Evolutionary conservation across 768 basidiomycete genomes (phyloP), one percentile per base, ranked within the genome.

Genomic region (Russula earlei): DNA sequence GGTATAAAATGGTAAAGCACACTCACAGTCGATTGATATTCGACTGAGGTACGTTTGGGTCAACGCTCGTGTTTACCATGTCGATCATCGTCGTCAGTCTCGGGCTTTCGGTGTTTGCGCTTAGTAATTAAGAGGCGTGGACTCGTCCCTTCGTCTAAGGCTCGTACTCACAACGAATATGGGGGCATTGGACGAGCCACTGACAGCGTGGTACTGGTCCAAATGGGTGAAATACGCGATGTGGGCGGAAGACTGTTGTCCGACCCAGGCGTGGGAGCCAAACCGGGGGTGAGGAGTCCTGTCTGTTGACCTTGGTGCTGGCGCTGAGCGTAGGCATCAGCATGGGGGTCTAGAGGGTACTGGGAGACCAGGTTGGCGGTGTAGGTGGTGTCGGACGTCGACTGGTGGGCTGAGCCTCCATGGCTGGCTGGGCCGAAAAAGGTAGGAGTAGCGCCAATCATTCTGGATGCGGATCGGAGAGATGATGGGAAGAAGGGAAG

Each of bases 401-500:
- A 0, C 22, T n/a, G 4, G 38, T 29, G 11, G 52, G 52, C 36
- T 49, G 58, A 8, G 49, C 4, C 4, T 59, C 55, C n/a, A n/a
- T n/a, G n/a, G 3, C 54, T 44, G 4, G 61, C 64, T 19, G 52
- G 55, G 27, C 63, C 62, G 48, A 61, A 65, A 41, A 54, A 65
- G 1, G 64, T 44, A 5, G 63, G 56, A 29, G 58, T 51, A 6
- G 61, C 31, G 31, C 63, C 63, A n/a, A n/a, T n/a, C n/a, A n/a
- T n/a, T n/a, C n/a, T n/a, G n/a, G n/a, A n/a, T n/a, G n/a, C n/a
- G n/a, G n/a, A n/a, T n/a, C n/a, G n/a, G n/a, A n/a, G n/a, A n/a
- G n/a, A n/a, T 40, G 44, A 20, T 57, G 46, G 15, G 51, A 34
- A 1, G 55, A 31, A 4, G 56, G 1, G 56, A 56, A 0, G 50